Percentiles rank a stretch among this genome's conserved stretches.
Evolutionary conservation across 208 protist species (phyloP).

Genomic region (Leishmania tropica): DNA sequence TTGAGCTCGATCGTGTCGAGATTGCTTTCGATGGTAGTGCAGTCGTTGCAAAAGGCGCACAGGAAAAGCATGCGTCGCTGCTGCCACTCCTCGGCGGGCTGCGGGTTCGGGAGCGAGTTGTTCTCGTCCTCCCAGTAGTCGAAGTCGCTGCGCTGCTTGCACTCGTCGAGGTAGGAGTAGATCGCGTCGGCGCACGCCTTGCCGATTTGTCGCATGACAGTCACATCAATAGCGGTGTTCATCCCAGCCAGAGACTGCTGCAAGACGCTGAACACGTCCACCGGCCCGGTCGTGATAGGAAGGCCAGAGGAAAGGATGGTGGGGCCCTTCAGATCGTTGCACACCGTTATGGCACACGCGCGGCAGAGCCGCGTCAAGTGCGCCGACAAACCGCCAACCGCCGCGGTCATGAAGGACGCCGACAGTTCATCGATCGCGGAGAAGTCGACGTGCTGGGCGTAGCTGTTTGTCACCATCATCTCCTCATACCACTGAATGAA

Average conservation of each 20-base stretch:
- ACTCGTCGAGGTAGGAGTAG: conserved; percentile 76
- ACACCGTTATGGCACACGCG: conserved; percentile 74
- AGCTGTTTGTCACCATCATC: conserved; percentile 71
- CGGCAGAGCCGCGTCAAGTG: conserved; percentile 79
- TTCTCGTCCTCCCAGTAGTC: conserved; percentile 87
- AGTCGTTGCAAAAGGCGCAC: conserved; percentile 91
- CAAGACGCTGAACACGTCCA: conserved; percentile 87
- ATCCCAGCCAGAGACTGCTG: conserved; percentile 83
- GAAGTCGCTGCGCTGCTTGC: conserved; percentile 76
- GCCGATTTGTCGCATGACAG: conserved; percentile 81
- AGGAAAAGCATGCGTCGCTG: conserved; percentile 74
- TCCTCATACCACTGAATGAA: conserved; percentile 90
- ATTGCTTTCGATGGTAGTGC: conserved; percentile 82
- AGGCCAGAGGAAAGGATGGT: conserved; percentile 58
- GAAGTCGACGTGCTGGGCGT: conserved; percentile 65
- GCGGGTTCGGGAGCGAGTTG: conserved; percentile 23
- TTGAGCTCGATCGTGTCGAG: conserved; percentile 88
- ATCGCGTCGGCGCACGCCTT: conserved; percentile 79
- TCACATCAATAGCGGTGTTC: conserved; percentile 63
- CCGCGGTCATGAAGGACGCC: conserved; percentile 70
- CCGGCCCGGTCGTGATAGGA: conserved; percentile 79
- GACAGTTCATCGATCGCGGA: conserved; percentile 61
- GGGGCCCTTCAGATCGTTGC: conserved; percentile 53
- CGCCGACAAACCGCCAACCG: conserved; percentile 71
- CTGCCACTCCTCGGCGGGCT: conserved; percentile 66